These are phyloP conservation scores for Vaccinium macrocarpon DNA, from an alignment of 148 eudicot genomes.

Conservation along the genomic window DNA sequence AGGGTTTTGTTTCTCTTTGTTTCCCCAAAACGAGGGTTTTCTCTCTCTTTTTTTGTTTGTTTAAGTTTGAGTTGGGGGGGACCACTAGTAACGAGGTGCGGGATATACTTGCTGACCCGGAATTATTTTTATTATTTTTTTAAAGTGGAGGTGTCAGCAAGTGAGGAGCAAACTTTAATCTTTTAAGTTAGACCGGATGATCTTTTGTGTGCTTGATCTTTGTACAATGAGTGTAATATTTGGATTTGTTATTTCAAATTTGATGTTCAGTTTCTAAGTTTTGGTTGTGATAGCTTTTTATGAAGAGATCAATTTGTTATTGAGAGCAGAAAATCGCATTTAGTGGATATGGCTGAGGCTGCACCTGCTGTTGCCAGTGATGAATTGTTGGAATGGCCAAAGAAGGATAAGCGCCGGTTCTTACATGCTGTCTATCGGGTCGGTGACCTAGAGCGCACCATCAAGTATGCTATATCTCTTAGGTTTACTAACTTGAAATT, in stretches of 20 bases:
- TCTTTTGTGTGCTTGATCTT: neutral
- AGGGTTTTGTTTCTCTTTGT: no score
- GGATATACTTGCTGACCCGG: no score
- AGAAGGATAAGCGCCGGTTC: conserved; percentile 70
- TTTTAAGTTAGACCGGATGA: neutral
- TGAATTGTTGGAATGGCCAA: conserved; percentile 78
- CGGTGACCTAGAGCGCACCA: conserved; percentile 88
- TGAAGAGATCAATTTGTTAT: neutral
- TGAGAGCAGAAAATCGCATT: conserved; percentile 7
- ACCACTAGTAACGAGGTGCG: no score
- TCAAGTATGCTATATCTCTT: conserved; percentile 51
- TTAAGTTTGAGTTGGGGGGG: no score
- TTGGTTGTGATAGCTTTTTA: neutral
- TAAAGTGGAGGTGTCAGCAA: neutral
- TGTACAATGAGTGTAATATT: neutral
- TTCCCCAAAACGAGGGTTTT: no score
- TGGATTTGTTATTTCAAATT: neutral
- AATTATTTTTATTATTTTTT: no score
- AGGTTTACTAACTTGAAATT: neutral
- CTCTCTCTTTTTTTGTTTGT: no score
- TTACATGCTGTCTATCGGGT: conserved; percentile 91
- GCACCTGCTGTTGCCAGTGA: conserved; percentile 40
- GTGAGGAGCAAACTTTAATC: neutral
- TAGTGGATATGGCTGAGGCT: conserved; percentile 58
- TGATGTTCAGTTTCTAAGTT: neutral